Conservation (phyloP, 108 stramenopile genomes). For the Cyclotella cryptica region DNA sequence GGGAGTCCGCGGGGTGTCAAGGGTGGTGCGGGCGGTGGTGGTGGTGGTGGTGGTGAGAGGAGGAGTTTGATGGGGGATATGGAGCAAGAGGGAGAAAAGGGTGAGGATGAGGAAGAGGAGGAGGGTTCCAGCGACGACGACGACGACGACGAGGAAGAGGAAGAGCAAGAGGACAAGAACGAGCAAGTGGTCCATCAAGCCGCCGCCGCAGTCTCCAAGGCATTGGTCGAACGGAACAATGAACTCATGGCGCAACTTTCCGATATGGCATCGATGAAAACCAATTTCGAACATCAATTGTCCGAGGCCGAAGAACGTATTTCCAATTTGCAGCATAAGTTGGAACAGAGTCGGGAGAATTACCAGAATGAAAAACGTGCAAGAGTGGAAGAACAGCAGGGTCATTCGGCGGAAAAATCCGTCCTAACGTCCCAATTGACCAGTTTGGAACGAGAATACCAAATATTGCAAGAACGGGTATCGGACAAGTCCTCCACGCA, state of each 20-base stretch:
- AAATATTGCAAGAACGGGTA: constrained; percentile 39
- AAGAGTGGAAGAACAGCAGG: constrained; percentile 23
- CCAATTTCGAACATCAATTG: constrained; percentile 34
- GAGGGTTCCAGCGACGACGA: constrained; percentile 8
- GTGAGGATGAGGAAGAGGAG: constrained; percentile 10
- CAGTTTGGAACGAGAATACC: constrained; percentile 38
- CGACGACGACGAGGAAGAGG: constrained; percentile 10
- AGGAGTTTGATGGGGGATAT: constrained; percentile 33
- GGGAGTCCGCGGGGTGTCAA: not conserved
- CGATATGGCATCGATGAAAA: constrained; percentile 30
- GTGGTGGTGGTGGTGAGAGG: not conserved
- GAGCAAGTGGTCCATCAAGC: constrained; percentile 37
- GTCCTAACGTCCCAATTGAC: constrained; percentile 17
- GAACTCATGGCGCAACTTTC: constrained; percentile 46
- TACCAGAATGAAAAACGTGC: constrained; percentile 16
- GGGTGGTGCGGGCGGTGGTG: not conserved
- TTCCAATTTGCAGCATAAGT: constrained; percentile 23
- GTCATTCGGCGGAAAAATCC: constrained; percentile 30
- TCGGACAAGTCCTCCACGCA: constrained; percentile 29
- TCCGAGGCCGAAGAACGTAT: constrained; percentile 36
- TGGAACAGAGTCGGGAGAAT: constrained; percentile 17
- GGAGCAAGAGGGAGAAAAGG: constrained; percentile 22
- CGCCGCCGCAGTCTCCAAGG: constrained; percentile 48
- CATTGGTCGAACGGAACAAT: constrained; percentile 46
- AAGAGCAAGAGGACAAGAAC: constrained; percentile 14